Conservation (phyloP, 257 asterid genomes). For the Nicotiana undulata region DNA sequence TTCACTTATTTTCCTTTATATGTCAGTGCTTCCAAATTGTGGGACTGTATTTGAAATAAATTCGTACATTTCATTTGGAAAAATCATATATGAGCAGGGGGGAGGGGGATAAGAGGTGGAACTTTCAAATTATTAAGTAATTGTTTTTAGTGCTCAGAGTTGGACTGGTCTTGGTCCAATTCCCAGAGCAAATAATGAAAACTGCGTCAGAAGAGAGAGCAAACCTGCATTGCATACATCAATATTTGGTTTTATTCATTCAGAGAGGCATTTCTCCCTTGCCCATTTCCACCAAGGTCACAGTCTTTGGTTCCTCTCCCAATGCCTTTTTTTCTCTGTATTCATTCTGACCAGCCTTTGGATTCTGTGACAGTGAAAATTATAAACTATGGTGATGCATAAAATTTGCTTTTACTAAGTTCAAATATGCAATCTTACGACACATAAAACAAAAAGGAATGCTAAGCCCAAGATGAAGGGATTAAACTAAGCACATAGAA, state of each 20-base stretch:
- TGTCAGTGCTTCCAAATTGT: neutral
- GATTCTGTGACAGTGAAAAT: constrained; percentile 22
- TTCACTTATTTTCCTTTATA: neutral
- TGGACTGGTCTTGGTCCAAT: constrained; percentile 81
- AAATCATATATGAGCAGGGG: neutral
- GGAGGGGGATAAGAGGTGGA: neutral
- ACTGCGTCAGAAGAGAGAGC: constrained; percentile 34
- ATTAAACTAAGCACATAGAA: constrained; percentile 37
- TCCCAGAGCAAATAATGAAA: constrained; percentile 51
- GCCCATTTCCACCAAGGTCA: constrained; percentile 14
- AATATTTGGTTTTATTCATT: neutral
- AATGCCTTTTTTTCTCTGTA: constrained; percentile 21
- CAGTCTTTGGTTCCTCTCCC: constrained; percentile 31
- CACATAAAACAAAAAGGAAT: constrained; percentile 56
- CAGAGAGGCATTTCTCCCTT: neutral
- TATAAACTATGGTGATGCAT: neutral
- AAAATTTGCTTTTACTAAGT: constrained; percentile 10
- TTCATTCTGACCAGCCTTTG: constrained; percentile 35
- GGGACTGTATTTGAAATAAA: neutral
- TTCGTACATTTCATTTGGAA: neutral
- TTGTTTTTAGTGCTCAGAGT: constrained; percentile 18
- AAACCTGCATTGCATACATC: constrained; percentile 3
- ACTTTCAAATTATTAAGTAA: constrained; percentile 10
- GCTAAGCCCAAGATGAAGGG: constrained; percentile 40
- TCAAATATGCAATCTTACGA: constrained; percentile 28